These are phyloP conservation scores for Alternaria sp. DNA, from an alignment of 2,329 filamentous ascomycete genomes.

Conservation along the genomic window DNA sequence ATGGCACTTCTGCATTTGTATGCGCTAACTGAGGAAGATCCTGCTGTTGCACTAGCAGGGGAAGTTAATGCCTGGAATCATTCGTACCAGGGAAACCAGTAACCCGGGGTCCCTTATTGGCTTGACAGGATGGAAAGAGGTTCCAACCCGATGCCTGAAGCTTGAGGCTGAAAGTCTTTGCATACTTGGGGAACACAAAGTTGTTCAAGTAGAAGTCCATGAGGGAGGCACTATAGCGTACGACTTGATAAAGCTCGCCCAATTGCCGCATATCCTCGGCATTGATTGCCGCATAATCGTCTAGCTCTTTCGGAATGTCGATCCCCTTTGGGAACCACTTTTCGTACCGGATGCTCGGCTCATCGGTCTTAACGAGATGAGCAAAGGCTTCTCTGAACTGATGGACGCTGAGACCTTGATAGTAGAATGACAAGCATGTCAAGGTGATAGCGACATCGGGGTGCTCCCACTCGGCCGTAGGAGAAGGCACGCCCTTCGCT, in stretches of 20 bases:
- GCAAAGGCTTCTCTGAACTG: slow-evolving; percentile 63
- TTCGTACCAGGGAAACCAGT: slow-evolving; percentile 79
- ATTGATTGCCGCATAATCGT: slow-evolving; percentile 67
- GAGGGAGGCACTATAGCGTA: slow-evolving; percentile 58
- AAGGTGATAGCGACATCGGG: slow-evolving; percentile 63
- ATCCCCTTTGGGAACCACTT: slow-evolving; percentile 58
- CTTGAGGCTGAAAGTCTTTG: slow-evolving; percentile 70
- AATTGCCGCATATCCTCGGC: slow-evolving; percentile 63
- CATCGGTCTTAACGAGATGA: slow-evolving; percentile 63
- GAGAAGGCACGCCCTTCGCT: slow-evolving; percentile 70
- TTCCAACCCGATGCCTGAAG: slow-evolving; percentile 74
- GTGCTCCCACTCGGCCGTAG: slow-evolving; percentile 73
- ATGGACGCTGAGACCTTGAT: slow-evolving; percentile 60
- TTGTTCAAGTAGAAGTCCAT: slow-evolving; percentile 73
- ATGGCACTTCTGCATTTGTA: slow-evolving; percentile 70
- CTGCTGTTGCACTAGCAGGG: slow-evolving; percentile 67
- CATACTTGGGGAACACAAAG: slow-evolving; percentile 71
- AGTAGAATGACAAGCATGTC: slow-evolving; percentile 67
- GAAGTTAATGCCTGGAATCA: slow-evolving; percentile 67
- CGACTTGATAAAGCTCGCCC: slow-evolving; percentile 47
- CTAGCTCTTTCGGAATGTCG: slow-evolving; percentile 56
- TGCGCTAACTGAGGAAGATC: slow-evolving; percentile 65
- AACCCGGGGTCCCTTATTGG: slow-evolving; percentile 51
- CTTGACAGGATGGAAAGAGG: slow-evolving; percentile 58
- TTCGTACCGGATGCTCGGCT: slow-evolving; percentile 66